Percentiles rank a stretch among this genome's conserved stretches.
phyloP scores from a whole-genome alignment of 225 moss, liverwort and hornwort genomes.

The Anthoceros angustus region DNA sequence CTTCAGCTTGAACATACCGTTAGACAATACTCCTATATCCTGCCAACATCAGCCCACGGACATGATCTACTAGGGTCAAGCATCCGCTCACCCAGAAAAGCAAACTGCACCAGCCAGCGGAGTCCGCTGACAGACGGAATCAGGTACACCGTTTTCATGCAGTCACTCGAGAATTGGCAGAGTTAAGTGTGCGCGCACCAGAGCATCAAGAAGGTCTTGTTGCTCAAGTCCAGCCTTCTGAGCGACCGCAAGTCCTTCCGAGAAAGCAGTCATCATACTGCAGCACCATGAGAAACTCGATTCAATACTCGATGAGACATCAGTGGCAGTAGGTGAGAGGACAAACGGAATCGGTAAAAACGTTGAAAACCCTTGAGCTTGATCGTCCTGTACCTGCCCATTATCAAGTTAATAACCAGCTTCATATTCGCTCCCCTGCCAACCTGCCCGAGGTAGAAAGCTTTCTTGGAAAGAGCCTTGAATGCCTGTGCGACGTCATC shows the following conservation, averaged over 20 bases:
- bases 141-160: too few species aligned
- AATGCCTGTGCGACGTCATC: slow-evolving; percentile 55
- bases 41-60: slow-evolving; percentile 13
- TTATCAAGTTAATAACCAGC: slow-evolving; percentile 85
- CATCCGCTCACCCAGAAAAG: background rate
- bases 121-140: too few species aligned
- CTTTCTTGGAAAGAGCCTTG: slow-evolving; percentile 68
- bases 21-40: slow-evolving; percentile 57
- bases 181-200: slow-evolving; percentile 27
- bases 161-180: background rate
- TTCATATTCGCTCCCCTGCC: slow-evolving; percentile 88
- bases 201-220: slow-evolving; percentile 57
- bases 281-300: slow-evolving; percentile 2
- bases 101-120: too few species aligned
- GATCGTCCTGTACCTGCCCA: slow-evolving; percentile 62
- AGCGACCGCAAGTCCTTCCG: slow-evolving; percentile 80
- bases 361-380: background rate
- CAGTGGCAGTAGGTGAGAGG: background rate
- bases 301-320: background rate
- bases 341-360: background rate
- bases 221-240: slow-evolving; percentile 68
- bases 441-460: slow-evolving; percentile 66
- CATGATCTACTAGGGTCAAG: background rate
- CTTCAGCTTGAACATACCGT: slow-evolving; percentile 70
- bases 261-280: slow-evolving; percentile 96